Percentiles rank a stretch among this genome's conserved stretches.
Evolutionary conservation across 202 grass and related monocot species (phyloP).

Genomic region (Schoenoplectus tabernaemontani): DNA sequence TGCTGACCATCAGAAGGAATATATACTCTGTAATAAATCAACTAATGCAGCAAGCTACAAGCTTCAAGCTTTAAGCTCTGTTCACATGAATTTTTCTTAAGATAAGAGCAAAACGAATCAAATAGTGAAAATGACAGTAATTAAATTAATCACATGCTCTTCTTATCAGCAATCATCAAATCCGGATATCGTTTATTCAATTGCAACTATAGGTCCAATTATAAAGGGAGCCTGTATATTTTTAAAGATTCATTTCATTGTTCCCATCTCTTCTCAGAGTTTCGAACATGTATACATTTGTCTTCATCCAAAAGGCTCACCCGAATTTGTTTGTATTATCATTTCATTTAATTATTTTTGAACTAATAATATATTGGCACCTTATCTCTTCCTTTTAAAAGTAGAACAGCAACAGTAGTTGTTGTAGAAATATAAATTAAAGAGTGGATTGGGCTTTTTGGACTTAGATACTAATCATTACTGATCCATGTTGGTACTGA

Average conservation of each 20-base stretch:
- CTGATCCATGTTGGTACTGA: too few species aligned
- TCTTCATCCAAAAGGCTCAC: neutral
- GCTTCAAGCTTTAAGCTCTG: too few species aligned
- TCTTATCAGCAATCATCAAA: neutral
- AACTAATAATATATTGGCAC: neutral
- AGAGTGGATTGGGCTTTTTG: too few species aligned
- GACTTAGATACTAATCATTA: too few species aligned
- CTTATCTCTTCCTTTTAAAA: too few species aligned
- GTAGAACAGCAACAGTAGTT: too few species aligned
- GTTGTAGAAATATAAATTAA: too few species aligned
- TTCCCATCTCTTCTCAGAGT: neutral
- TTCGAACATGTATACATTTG: neutral
- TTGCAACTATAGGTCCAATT: neutral
- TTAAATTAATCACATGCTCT: neutral
- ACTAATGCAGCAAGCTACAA: neutral
- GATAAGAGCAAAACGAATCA: conserved; percentile 9
- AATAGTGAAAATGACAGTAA: neutral
- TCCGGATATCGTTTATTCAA: neutral
- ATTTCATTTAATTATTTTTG: neutral
- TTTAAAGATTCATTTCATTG: neutral
- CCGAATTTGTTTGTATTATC: neutral
- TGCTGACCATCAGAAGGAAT: neutral
- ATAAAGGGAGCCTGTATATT: neutral
- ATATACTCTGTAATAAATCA: neutral
- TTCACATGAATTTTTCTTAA: neutral